phyloP scores from a whole-genome alignment of 2,329 filamentous ascomycete genomes.

The Penicillium occitanis region DNA sequence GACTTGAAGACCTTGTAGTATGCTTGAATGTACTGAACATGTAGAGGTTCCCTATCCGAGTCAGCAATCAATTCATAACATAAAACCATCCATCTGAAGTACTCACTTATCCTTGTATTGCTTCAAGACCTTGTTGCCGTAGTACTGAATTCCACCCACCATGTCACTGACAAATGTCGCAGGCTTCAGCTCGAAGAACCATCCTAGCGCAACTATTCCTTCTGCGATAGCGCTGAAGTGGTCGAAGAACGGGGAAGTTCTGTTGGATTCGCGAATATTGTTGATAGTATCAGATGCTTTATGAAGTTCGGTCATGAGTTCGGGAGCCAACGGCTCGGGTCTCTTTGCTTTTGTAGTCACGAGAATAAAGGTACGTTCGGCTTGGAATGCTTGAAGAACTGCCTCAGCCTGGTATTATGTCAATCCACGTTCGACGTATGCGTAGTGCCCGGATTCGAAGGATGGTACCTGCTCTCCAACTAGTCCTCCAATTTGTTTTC shows the following conservation, averaged over 20 bases:
- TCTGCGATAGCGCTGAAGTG: conserved; percentile 86
- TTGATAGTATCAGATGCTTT: conserved; percentile 75
- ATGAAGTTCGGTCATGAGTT: conserved; percentile 83
- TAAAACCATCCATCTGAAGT: neutral
- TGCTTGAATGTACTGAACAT: conserved; percentile 86
- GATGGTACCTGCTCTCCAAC: conserved; percentile 73
- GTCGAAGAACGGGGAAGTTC: conserved; percentile 71
- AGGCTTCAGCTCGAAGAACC: conserved; percentile 84
- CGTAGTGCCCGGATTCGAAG: neutral
- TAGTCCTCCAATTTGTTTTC: conserved; percentile 72
- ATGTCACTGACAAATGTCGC: conserved; percentile 82
- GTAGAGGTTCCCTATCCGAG: conserved; percentile 66
- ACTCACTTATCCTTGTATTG: conserved; percentile 78
- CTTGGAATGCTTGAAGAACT: conserved; percentile 69
- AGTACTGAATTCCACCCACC: conserved; percentile 83
- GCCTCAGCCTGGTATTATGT: conserved; percentile 50
- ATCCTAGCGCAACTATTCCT: conserved; percentile 83
- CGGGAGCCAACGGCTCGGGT: conserved; percentile 71
- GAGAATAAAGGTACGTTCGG: conserved; percentile 83
- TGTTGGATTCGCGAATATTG: conserved; percentile 78
- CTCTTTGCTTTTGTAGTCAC: conserved; percentile 91
- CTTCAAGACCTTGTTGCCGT: conserved; percentile 89
- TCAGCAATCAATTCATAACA: conserved; percentile 3
- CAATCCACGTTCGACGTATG: conserved; percentile 17
- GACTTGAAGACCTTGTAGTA: conserved; percentile 89